These are phyloP conservation scores for Vigna trinervia DNA, from an alignment of 306 rosid genomes.

Conservation along the genomic window DNA sequence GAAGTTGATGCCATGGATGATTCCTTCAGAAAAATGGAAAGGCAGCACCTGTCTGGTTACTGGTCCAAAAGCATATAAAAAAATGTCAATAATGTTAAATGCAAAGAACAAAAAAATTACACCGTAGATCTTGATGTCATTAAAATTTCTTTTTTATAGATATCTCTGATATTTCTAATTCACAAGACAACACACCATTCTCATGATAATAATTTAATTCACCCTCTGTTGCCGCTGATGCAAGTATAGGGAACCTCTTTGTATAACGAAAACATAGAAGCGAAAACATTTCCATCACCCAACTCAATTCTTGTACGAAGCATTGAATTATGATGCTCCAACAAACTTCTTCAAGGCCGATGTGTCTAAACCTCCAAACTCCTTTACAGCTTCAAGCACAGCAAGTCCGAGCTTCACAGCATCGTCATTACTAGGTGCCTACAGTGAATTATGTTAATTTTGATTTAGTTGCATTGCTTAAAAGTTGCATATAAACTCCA, in stretches of 20 bases:
- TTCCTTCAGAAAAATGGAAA: neutral
- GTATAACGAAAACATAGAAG: conserved; percentile 41
- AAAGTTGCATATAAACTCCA: neutral
- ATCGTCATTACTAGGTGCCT: conserved; percentile 78
- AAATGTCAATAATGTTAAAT: neutral
- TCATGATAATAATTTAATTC: conserved; percentile 35
- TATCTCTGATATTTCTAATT: conserved; percentile 24
- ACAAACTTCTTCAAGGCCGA: conserved; percentile 80
- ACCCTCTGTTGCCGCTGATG: conserved; percentile 35
- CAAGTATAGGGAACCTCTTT: neutral
- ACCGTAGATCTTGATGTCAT: conserved; percentile 11
- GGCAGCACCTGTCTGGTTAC: neutral
- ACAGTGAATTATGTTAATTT: conserved; percentile 6
- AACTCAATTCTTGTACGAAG: conserved; percentile 4
- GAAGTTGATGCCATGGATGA: conserved; percentile 17
- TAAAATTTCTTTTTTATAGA: neutral
- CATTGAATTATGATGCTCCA: conserved; percentile 49
- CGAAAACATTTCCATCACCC: conserved; percentile 36
- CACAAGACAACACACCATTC: conserved; percentile 5
- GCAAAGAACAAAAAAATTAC: conserved; percentile 33
- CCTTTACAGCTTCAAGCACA: conserved; percentile 69
- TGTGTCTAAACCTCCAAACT: conserved; percentile 78
- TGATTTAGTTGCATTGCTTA: conserved; percentile 39
- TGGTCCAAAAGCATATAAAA: neutral
- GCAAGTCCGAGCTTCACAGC: conserved; percentile 76